A percentile compares a stretch with the other conserved stretches of the same genome.
Evolutionary conservation across 371 early-diverging fungal species (phyloP).

Genomic region (Mucor sp.): DNA sequence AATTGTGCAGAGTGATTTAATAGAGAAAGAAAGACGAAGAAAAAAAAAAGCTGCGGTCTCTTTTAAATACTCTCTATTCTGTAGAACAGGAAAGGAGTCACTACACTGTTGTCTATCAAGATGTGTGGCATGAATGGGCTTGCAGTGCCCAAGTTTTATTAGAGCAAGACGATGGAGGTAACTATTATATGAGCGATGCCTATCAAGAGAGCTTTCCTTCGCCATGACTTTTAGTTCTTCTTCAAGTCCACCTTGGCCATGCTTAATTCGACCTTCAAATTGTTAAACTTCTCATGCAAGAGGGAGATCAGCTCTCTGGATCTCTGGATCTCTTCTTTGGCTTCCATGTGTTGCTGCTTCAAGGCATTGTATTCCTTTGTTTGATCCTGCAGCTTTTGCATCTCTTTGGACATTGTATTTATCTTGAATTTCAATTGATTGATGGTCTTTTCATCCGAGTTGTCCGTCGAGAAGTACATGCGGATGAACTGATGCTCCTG

Average conservation of each 20-base stretch:
- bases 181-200: too few relatives aligned
- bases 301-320: neutral
- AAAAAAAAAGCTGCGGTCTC: neutral
- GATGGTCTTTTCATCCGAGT: neutral
- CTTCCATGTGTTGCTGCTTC: neutral
- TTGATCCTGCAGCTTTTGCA: neutral
- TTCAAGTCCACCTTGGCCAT: neutral
- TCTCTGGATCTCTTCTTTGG: neutral
- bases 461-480: neutral
- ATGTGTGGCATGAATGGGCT: too few relatives aligned
- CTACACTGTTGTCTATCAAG: too few relatives aligned
- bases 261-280: neutral
- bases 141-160: too few relatives aligned
- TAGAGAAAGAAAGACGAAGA: neutral
- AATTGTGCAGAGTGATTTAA: neutral
- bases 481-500: neutral
- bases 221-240: neutral
- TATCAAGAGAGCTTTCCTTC: too few relatives aligned
- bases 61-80: neutral
- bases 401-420: neutral
- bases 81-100: too few relatives aligned
- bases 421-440: neutral
- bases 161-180: too few relatives aligned
- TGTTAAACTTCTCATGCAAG: neutral
- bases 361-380: neutral